Percentiles rank a stretch among this genome's conserved stretches.
Conservation (phyloP, 495 filamentous ascomycete species). For the Aspergillus nidulans region DNA sequence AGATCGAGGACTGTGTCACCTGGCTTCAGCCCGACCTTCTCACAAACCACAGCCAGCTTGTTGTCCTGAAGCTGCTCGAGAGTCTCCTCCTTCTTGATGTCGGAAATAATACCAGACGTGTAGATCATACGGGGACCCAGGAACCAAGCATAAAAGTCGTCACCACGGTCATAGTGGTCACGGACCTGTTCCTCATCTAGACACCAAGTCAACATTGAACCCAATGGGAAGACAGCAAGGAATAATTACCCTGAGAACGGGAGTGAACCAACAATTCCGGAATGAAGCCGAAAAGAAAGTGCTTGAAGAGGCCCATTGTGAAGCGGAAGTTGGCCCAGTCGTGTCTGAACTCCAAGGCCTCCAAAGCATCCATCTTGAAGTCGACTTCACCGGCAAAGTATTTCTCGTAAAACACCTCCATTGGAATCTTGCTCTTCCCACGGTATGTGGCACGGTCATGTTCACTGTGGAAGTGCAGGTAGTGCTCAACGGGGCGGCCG, state of each 20-base stretch:
- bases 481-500: constrained; percentile 59
- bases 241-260: constrained; percentile 55
- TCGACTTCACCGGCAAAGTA: constrained; percentile 61
- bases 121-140: constrained; percentile 71
- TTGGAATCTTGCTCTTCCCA: constrained; percentile 60
- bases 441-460: constrained; percentile 53
- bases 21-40: constrained; percentile 60
- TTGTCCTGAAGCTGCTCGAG: constrained; percentile 69
- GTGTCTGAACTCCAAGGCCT: constrained; percentile 60
- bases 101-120: constrained; percentile 65
- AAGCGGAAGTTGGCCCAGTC: constrained; percentile 69
- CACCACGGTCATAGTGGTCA: constrained; percentile 70
- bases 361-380: constrained; percentile 60
- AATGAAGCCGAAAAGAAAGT: constrained; percentile 64
- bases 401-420: constrained; percentile 65
- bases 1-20: constrained; percentile 64
- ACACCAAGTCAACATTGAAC: constrained; percentile 10
- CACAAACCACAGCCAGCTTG: constrained; percentile 66
- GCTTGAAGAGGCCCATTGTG: constrained; percentile 60
- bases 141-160: constrained; percentile 75
- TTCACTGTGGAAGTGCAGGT: constrained; percentile 58
- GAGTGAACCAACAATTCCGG: constrained; percentile 67
- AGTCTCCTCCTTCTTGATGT: constrained; percentile 60
- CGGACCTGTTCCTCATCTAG: constrained; percentile 73
- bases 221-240: not conserved